Percentiles rank a stretch among this genome's conserved stretches.
phyloP scores from a whole-genome alignment of 805 yeast species.

The Cephaloascus fragrans region DNA sequence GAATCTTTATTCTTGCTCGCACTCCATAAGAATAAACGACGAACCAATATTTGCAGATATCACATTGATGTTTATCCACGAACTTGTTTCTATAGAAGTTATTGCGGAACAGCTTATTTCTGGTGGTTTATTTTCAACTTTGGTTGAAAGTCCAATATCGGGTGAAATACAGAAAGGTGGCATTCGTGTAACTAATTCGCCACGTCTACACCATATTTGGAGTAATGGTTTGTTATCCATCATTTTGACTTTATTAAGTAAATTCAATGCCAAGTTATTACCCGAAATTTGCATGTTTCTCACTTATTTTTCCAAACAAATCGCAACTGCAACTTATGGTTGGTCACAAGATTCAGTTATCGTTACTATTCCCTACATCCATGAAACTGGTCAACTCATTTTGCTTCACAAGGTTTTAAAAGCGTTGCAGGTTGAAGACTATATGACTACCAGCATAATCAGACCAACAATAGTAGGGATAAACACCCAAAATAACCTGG shows the following conservation, averaged over 20 bases:
- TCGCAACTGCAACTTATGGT: slow-evolving; percentile 48
- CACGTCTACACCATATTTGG: slow-evolving; percentile 73
- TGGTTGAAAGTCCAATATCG: slow-evolving; percentile 71
- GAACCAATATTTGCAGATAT: slow-evolving; percentile 69
- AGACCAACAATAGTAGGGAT: slow-evolving; percentile 5
- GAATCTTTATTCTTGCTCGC: slow-evolving; percentile 60
- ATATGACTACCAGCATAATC: slow-evolving; percentile 13
- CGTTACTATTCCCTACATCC: slow-evolving; percentile 37
- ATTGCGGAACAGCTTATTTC: slow-evolving; percentile 60
- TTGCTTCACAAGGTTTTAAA: slow-evolving; percentile 51
- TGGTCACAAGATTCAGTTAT: slow-evolving; percentile 58
- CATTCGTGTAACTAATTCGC: slow-evolving; percentile 37
- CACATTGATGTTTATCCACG: slow-evolving; percentile 57
- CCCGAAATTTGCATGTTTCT: slow-evolving; percentile 61
- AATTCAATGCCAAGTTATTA: slow-evolving; percentile 51
- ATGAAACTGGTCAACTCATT: slow-evolving; percentile 63
- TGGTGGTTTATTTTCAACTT: slow-evolving; percentile 50
- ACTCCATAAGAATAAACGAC: slow-evolving; percentile 45
- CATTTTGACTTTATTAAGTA: slow-evolving; percentile 45
- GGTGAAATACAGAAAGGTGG: slow-evolving; percentile 56
- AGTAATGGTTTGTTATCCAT: slow-evolving; percentile 72
- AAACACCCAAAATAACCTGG: slow-evolving; percentile 6
- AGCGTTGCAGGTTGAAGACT: slow-evolving; percentile 42
- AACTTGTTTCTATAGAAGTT: slow-evolving; percentile 47
- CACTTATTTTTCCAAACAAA: slow-evolving; percentile 54